Evolutionary conservation across 164 flowering plant genomes (phyloP), one percentile per base, ranked within the genome.

Genomic region (Dillenia suffruticosa): DNA sequence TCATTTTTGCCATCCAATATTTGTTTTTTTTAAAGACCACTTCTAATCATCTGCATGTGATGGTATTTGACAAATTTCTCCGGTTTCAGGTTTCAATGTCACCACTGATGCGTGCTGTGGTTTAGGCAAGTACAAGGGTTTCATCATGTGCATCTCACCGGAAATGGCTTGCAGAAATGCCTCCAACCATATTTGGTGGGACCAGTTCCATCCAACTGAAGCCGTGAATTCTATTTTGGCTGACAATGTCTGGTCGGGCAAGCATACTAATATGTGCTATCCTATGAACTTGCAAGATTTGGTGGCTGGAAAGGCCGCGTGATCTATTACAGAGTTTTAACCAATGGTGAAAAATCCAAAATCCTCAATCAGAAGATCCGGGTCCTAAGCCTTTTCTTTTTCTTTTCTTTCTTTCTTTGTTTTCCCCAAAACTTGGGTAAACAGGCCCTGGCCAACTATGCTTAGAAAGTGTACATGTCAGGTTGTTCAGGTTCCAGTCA

Each of bases 171-270:
- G 98, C 63, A 49, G 10, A 1, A 75, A 90, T 62, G 94, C 94
- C 32, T 76, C 90, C 1, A 81, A 65, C 46, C 89, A 93, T 71
- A 68, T 88, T 11, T 90, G 96, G 97, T 90, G 98, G 98, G 98
- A 93, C 49, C 90, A 90, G 72, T 90, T 83, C 68, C 98, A 90
- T 79, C 98, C 97, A 46, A 93, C 98, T 0, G 92, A 77, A 64
- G 88, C 81, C 6, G 96, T 88, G 46, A 93, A 89, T 62, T 68
- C 80, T 15, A 88, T 92, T 51, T 66, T 93, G 63, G 98, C 98
- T 15, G 98, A 87, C 56, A 90, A 93, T 75, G 83, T 90, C 44
- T 90, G 96, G 96, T 82, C 89, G 47, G 77, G 87, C n/a, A 17
- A 65, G 73, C 94, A 92, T 69, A 69, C 88, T 5, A 61, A 71